Evolutionary conservation across 202 grass and related monocot species (phyloP).

Genomic region (Zoysia matrella): DNA sequence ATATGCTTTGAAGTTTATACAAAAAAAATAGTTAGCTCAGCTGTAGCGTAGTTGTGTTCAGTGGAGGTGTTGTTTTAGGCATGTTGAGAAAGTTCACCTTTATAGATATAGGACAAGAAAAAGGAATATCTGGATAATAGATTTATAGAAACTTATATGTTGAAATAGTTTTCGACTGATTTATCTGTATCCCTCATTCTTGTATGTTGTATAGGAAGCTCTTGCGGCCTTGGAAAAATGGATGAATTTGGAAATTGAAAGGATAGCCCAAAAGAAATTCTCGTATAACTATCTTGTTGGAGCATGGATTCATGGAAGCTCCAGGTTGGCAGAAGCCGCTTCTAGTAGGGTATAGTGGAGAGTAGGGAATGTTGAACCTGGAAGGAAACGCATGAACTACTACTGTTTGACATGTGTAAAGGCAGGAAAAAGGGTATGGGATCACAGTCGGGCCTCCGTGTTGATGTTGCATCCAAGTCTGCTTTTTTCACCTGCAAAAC

Average conservation of each 20-base stretch:
- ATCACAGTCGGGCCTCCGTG: background rate
- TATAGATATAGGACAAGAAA: background rate
- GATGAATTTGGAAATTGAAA: conserved; percentile 6
- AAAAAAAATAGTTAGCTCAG: conserved; percentile 14
- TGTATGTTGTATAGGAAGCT: conserved; percentile 18
- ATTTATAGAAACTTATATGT: background rate
- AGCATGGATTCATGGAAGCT: background rate
- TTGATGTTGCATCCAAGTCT: conserved; percentile 4
- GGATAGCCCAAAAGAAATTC: background rate
- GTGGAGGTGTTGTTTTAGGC: background rate
- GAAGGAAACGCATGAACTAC: conserved; percentile 52
- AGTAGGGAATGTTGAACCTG: conserved; percentile 43
- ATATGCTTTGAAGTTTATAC: background rate
- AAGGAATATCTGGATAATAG: background rate
- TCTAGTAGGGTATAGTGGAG: conserved; percentile 19
- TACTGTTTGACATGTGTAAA: conserved; percentile 51
- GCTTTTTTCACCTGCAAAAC: conserved; percentile 44
- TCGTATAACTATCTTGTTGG: background rate
- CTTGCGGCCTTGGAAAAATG: conserved; percentile 1
- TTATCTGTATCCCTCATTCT: background rate
- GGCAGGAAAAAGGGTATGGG: conserved; percentile 22
- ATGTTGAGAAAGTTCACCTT: conserved; percentile 4
- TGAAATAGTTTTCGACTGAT: conserved; percentile 15
- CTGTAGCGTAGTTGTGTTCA: conserved; percentile 14
- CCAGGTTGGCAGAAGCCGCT: conserved; percentile 5